Base-by-base conservation (phyloP, 1,139 yeast species). In the Magnusiomyces tetraspermus region DNA sequence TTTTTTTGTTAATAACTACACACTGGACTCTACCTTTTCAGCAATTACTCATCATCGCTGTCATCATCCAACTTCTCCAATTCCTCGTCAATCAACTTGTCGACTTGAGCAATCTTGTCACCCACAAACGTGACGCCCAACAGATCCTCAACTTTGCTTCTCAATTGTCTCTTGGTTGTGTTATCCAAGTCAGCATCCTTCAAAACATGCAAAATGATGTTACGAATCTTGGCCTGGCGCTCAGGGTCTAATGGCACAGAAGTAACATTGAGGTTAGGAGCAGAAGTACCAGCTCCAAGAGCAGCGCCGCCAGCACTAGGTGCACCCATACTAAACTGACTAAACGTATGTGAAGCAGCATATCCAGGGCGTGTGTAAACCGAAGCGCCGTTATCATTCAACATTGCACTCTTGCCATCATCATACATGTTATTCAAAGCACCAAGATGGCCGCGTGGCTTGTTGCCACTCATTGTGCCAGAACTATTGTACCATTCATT, bases 151-250 rank as follows among this genome's bases (percentile, higher is more conserved):
- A 70, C 70, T 58, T 65, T 65, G 30, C 63, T 65, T 2, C 72
- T 60, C 23, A 70, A 58, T 55, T 69, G 71, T n/a, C 67, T 57
- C 49, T 68, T 63, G 37, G 73, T 70, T 66, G 66, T 67, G 24
- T 62, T 60, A 37, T 69, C 71, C 53, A 70, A 54, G 55, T 70
- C 71, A 2, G 69, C 66, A 11, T 61, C 63, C 26, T 55, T 56
- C 46, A 69, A 59, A 10, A 69, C 70, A 44, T 61, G 63, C 41
- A 61, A 60, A 40, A 70, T 63, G 11, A 64, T 60, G 19, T 58
- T 60, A 15, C 59, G 49, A 38, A 65, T 56, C 31, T 51, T 57
- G 11, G 52, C 55, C 38, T 62, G 63, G 5, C 60, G 59, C 26
- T 52, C 59, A 15, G 57, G 60, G 46, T 61, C 65, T 26, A 51